These are phyloP conservation scores for Aspergillus sp. DNA, from an alignment of 2,329 filamentous ascomycete species.

Conservation along the genomic window DNA sequence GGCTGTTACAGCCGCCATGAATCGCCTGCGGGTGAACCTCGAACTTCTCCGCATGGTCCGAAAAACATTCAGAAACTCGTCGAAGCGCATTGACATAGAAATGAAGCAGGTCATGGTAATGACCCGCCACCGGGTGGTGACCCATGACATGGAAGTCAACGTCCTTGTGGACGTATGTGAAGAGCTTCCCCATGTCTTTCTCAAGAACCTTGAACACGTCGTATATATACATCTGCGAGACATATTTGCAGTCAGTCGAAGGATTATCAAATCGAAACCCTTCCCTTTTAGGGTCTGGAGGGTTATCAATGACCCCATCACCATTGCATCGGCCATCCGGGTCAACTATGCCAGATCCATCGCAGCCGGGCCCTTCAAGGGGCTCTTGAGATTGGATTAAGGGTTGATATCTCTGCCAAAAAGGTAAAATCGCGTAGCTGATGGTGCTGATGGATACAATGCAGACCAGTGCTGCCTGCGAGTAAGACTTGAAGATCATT, in stretches of 20 bases:
- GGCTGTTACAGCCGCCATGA: conserved; percentile 32
- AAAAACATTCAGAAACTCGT: conserved; percentile 28
- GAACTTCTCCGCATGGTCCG: conserved; percentile 30
- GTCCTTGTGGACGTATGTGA: conserved; percentile 32
- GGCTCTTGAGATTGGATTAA: conserved; percentile 7
- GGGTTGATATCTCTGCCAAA: conserved; percentile 1
- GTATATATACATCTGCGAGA: conserved; percentile 33
- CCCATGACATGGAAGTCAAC: conserved; percentile 34
- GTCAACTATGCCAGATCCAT: conserved; percentile 28
- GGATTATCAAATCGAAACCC: conserved; percentile 35
- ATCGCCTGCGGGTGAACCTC: conserved; percentile 31
- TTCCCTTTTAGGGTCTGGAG: conserved; percentile 18
- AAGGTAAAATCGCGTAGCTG: conserved; percentile 6
- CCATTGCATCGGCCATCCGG: conserved; percentile 28
- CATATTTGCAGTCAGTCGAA: conserved; percentile 30
- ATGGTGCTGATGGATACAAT: conserved; percentile 10
- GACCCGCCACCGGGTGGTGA: conserved; percentile 33
- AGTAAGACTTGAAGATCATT: conserved; percentile 17
- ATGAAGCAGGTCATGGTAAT: conserved; percentile 32
- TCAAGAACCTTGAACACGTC: conserved; percentile 34
- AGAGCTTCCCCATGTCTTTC: conserved; percentile 32
- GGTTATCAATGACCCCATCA: conserved; percentile 25
- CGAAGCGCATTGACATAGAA: conserved; percentile 35
- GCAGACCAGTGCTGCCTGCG: conserved; percentile 13
- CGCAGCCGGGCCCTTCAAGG: conserved; percentile 22